A percentile compares a stretch with the other conserved stretches of the same genome.
Conservation (phyloP, 164 flowering plant genomes). For the Hamamelis virginiana region DNA sequence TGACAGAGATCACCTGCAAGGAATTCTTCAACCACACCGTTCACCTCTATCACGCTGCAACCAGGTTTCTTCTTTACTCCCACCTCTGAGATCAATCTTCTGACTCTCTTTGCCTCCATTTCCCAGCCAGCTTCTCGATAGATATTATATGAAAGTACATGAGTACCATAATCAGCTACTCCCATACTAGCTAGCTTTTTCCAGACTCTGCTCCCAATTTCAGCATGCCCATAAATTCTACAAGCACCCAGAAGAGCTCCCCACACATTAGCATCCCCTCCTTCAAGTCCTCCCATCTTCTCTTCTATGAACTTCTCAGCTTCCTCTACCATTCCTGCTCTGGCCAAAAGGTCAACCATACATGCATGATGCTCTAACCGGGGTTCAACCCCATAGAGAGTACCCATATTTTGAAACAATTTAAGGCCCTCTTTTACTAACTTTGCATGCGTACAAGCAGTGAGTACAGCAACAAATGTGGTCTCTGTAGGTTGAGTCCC, state of each 20-base stretch:
- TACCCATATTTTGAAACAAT: conserved; percentile 51
- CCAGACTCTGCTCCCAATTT: conserved; percentile 52
- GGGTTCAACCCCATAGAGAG: conserved; percentile 41
- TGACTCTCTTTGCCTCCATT: conserved; percentile 42
- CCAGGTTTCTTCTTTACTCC: conserved; percentile 60
- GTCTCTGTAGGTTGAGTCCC: conserved; percentile 54
- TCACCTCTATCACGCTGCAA: conserved; percentile 61
- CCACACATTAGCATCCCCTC: conserved; percentile 61
- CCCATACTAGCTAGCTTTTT: conserved; percentile 39
- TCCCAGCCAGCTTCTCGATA: conserved; percentile 62
- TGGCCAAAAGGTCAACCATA: conserved; percentile 59
- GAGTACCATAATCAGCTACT: conserved; percentile 46
- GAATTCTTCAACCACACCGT: conserved; percentile 54
- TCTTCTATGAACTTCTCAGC: conserved; percentile 57
- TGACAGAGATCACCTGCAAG: conserved; percentile 49
- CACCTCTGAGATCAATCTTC: conserved; percentile 36
- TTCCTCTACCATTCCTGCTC: conserved; percentile 61
- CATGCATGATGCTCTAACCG: conserved; percentile 55
- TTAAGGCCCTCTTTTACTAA: conserved; percentile 48
- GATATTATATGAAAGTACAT: conserved; percentile 52
- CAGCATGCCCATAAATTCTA: conserved; percentile 47
- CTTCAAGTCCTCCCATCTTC: conserved; percentile 41
- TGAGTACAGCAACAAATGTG: conserved; percentile 56
- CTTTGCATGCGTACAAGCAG: conserved; percentile 62
- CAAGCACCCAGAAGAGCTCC: conserved; percentile 70